Evolutionary conservation across 2,329 filamentous ascomycete species (phyloP).

Genomic region (Aureobasidium leucospermi): DNA sequence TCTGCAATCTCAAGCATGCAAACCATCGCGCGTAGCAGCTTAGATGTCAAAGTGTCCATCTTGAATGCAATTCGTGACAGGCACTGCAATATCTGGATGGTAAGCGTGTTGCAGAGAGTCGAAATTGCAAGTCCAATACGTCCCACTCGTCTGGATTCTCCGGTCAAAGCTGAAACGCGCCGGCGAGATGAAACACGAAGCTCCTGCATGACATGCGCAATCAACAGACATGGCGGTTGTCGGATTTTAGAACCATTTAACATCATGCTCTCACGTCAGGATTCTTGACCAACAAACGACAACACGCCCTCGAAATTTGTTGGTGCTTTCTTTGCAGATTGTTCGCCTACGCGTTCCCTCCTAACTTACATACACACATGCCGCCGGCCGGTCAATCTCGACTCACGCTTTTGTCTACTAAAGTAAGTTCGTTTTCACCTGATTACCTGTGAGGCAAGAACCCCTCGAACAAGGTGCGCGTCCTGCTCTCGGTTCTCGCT

Average conservation of each 20-base stretch:
- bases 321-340: background rate
- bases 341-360: background rate
- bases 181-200: constrained; percentile 5
- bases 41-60: background rate
- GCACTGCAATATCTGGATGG: too few relatives aligned
- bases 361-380: background rate
- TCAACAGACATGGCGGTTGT: background rate
- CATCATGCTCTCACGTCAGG: background rate
- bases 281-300: too few relatives aligned
- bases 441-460: too few relatives aligned
- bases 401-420: background rate
- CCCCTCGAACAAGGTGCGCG: too few relatives aligned
- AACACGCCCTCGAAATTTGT: background rate
- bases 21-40: too few relatives aligned
- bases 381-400: background rate
- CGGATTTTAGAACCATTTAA: background rate
- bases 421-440: background rate
- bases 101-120: background rate
- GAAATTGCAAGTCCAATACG: background rate
- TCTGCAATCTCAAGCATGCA: too few relatives aligned
- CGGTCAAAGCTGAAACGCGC: constrained; percentile 9
- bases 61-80: background rate
- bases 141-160: background rate
- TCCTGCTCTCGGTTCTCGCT: too few relatives aligned
- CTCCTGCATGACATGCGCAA: constrained; percentile 5